These are phyloP conservation scores for Cryptomeria japonica DNA, from an alignment of 75 land plant species.

Conservation along the genomic window DNA sequence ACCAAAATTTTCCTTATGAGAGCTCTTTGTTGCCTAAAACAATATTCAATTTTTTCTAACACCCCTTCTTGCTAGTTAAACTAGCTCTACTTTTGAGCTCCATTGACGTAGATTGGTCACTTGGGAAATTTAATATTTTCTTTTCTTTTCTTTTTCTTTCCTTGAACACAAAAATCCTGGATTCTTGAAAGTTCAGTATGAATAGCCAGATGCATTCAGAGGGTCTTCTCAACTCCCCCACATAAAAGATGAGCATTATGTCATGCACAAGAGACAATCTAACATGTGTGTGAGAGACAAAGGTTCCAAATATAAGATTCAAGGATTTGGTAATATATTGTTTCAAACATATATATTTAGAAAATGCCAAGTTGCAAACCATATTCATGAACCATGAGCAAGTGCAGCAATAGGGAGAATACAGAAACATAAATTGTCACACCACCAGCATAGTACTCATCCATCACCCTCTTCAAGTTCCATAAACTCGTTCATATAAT, in stretches of 20 bases:
- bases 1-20: background rate
- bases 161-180: background rate
- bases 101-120: background rate
- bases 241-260: background rate
- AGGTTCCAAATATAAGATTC: background rate
- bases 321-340: background rate
- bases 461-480: background rate
- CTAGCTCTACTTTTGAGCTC: background rate
- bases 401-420: background rate
- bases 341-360: background rate
- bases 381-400: background rate
- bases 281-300: background rate
- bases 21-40: background rate
- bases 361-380: background rate
- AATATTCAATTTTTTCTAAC: background rate
- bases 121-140: background rate
- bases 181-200: background rate
- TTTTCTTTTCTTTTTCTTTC: background rate
- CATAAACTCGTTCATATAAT: background rate
- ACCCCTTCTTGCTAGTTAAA: background rate
- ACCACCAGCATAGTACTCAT: background rate
- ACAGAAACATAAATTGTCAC: background rate
- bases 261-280: background rate
- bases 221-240: background rate
- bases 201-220: background rate